A percentile compares a stretch with the other conserved stretches of the same genome.
Evolutionary conservation across 2,329 filamentous ascomycete genomes (phyloP).

Genomic region (Neobulgaria alba): DNA sequence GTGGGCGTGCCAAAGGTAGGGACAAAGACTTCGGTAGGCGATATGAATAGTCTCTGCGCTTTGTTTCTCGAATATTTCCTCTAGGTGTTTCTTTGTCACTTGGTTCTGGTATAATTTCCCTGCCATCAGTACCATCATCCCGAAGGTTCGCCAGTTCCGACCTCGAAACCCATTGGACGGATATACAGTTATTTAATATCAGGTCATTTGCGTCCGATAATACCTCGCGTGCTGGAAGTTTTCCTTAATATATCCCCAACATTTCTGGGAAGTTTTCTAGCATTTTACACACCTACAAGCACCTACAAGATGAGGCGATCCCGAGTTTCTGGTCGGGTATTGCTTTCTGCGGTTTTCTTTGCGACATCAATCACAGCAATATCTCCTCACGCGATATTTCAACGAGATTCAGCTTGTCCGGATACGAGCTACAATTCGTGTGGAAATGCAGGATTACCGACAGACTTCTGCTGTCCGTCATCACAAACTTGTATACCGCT

Average conservation of each 20-base stretch:
- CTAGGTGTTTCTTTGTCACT: slow-evolving; percentile 7
- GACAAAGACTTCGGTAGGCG: slow-evolving; percentile 11
- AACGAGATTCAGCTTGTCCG: slow-evolving; percentile 42
- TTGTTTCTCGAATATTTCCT: slow-evolving; percentile 24
- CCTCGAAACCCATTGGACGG: no score
- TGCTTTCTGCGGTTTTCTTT: slow-evolving; percentile 25
- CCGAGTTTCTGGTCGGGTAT: slow-evolving; percentile 7
- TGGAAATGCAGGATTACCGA: slow-evolving; percentile 38
- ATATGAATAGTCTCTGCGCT: slow-evolving; percentile 17
- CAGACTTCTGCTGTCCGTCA: slow-evolving; percentile 57
- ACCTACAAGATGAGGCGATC: slow-evolving; percentile 17
- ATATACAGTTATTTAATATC: no score
- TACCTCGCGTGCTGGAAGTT: slow-evolving; percentile 1
- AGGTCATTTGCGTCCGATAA: no score
- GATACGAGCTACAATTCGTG: slow-evolving; percentile 44
- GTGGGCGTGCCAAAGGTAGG: slow-evolving; percentile 1
- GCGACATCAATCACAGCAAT: slow-evolving; percentile 31
- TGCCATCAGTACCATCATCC: no score
- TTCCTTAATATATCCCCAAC: no score
- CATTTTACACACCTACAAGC: no score
- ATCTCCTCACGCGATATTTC: slow-evolving; percentile 34
- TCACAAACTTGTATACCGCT: slow-evolving; percentile 49
- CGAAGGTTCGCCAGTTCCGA: no score
- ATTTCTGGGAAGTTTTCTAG: no score
- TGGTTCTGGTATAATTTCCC: neutral